Conservation (phyloP, 2,329 filamentous ascomycete species). For the Elsinoe fawcettii region DNA sequence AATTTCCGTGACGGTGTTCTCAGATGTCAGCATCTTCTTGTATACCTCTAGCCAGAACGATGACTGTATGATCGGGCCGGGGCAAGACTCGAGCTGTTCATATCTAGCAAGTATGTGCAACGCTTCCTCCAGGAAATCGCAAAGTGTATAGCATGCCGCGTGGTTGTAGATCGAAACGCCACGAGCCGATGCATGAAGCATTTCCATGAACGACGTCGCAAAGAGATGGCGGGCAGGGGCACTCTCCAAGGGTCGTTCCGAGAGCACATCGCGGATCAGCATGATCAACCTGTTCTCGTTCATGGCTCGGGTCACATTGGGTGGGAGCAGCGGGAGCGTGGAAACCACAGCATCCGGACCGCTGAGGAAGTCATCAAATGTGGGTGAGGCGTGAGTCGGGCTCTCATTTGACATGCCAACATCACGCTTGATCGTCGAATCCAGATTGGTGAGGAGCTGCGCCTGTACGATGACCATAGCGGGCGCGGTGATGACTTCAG, state of each 20-base stretch:
- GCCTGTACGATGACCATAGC: conserved; percentile 74
- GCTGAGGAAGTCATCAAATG: conserved; percentile 59
- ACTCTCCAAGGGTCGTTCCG: conserved; percentile 49
- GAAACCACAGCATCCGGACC: conserved; percentile 60
- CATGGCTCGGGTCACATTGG: conserved; percentile 71
- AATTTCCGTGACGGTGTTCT: conserved; percentile 86
- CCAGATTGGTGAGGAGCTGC: conserved; percentile 69
- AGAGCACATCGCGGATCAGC: conserved; percentile 71
- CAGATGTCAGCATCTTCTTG: conserved; percentile 68
- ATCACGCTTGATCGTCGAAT: conserved; percentile 76
- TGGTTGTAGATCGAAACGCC: conserved; percentile 75
- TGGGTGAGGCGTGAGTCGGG: conserved; percentile 40
- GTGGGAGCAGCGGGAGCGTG: conserved; percentile 53
- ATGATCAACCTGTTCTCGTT: conserved; percentile 81
- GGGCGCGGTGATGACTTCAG: conserved; percentile 59
- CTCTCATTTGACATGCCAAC: conserved; percentile 40
- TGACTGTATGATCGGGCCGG: conserved; percentile 59
- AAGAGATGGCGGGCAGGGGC: conserved; percentile 59
- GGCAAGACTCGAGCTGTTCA: conserved; percentile 38
- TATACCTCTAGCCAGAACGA: conserved; percentile 78
- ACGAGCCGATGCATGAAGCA: conserved; percentile 67
- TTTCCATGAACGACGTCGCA: conserved; percentile 62
- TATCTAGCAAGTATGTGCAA: conserved; percentile 60
- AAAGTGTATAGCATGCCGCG: conserved; percentile 78
- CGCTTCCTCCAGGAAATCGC: conserved; percentile 81